Base-by-base conservation (phyloP, 164 flowering plant genomes). In the Magnolia changhungtana region DNA sequence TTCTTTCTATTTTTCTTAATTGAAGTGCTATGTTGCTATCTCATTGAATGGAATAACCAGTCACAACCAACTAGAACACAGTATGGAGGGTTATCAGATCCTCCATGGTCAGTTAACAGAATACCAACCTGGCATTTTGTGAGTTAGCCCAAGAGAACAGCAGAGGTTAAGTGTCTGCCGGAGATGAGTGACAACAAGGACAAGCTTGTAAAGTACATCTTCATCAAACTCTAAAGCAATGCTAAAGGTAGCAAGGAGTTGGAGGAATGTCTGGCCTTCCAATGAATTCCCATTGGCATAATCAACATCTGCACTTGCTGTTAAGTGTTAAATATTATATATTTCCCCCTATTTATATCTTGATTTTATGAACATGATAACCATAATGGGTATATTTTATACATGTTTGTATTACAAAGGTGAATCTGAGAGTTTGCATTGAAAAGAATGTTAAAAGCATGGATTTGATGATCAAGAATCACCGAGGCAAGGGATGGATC, bases 121-220 rank as follows among this genome's bases (percentile, higher is more conserved):
- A 85, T 80, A 90, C 92, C 88, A 88, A 92, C 96, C 96, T 90
- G 92, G 91, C 80, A 90, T 83, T 86, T 92, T 89, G 78, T 88
- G 84, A 76, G 90, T 76, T 77, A 92, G 81, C 69, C 90, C 92
- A 89, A 90, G 90, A 75, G 90, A 85, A 73, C 87, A 89, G 89
- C 93, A 90, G 79, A 90, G 91, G 84, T 85, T 90, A 86, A 91
- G 84, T 76, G 89, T 79, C 83, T 86, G 91, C 86, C 86, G 81
- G 81, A 84, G 84, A 73, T 73, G 84, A 84, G 92, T 81, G 76
- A 88, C 85, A 82, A 87, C 85, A 86, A 86, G 90, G 81, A 88
- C 86, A 83, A 88, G 84, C 88, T 89, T 87, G 90, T 91, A 90
- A 83, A 91, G 87, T 83, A 90, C 93, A 75, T 90, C 90, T 74